Evolutionary conservation across 176 grass and related monocot species (phyloP).

Genomic region (Oryza meyeriana): DNA sequence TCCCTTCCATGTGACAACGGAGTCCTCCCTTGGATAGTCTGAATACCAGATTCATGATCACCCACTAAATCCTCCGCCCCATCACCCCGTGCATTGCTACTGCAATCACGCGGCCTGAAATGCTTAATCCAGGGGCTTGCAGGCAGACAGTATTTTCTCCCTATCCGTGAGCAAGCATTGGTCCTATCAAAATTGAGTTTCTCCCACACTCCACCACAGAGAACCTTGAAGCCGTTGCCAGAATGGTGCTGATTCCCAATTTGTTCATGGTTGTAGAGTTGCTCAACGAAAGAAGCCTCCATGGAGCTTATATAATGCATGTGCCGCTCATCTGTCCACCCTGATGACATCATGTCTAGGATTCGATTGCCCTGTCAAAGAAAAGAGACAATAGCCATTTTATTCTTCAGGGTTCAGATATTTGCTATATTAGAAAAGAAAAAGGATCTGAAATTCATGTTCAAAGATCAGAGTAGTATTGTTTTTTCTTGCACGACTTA

Average conservation of each 20-base stretch:
- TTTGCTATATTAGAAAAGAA: neutral
- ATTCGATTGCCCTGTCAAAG: constrained; percentile 40
- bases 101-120: constrained; percentile 37
- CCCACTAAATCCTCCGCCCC: neutral
- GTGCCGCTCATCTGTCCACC: constrained; percentile 73
- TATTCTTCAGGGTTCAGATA: neutral
- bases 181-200: constrained; percentile 45
- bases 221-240: constrained; percentile 54
- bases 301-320: constrained; percentile 60
- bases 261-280: constrained; percentile 29
- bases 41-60: constrained; percentile 32
- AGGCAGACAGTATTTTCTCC: constrained; percentile 32
- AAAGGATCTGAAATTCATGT: neutral
- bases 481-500: neutral
- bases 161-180: constrained; percentile 11
- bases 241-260: neutral
- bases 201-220: constrained; percentile 52
- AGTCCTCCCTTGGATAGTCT: constrained; percentile 21
- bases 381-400: neutral
- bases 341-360: constrained; percentile 29
- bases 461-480: neutral
- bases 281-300: constrained; percentile 57
- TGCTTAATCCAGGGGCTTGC: constrained; percentile 62
- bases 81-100: constrained; percentile 15
- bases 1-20: constrained; percentile 32